A percentile compares a stretch with the other conserved stretches of the same genome.
Conservation (phyloP, 495 filamentous ascomycete species). For the Pyronema domesticum region DNA sequence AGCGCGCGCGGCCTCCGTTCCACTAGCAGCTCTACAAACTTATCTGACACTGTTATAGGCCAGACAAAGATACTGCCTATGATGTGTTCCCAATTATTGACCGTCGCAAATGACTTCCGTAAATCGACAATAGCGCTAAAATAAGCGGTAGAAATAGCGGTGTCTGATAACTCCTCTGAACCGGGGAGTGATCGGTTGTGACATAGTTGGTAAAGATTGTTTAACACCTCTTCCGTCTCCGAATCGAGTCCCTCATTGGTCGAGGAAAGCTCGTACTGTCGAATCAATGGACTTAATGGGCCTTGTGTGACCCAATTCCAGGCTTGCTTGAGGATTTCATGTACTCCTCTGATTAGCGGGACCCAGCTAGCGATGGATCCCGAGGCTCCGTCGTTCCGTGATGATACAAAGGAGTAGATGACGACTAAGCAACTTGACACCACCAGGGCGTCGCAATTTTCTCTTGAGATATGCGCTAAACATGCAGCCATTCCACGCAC, state of each 20-base stretch:
- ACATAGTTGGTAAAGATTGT: slow-evolving; percentile 10
- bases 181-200: slow-evolving; percentile 15
- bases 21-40: slow-evolving; percentile 23
- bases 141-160: slow-evolving; percentile 14
- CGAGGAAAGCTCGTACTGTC: slow-evolving; percentile 3
- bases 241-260: background rate
- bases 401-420: slow-evolving; percentile 5
- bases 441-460: slow-evolving; percentile 22
- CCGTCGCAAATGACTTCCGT: slow-evolving; percentile 10
- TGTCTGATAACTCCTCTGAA: slow-evolving; percentile 16
- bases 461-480: slow-evolving; percentile 9
- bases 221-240: background rate
- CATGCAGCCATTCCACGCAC: slow-evolving; percentile 8
- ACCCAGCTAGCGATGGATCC: slow-evolving; percentile 13
- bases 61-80: slow-evolving; percentile 20
- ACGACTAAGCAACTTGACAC: slow-evolving; percentile 13
- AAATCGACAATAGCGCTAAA: slow-evolving; percentile 12
- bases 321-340: slow-evolving; percentile 11
- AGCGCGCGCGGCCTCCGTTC: slow-evolving; percentile 26
- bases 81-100: background rate
- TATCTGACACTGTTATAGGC: slow-evolving; percentile 24
- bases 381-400: background rate
- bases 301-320: slow-evolving; percentile 13
- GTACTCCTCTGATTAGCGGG: slow-evolving; percentile 16
- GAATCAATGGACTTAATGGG: slow-evolving; percentile 4